Conservation (phyloP, 169 alveolate species). For the Cryptosporidium ubiquitum region DNA sequence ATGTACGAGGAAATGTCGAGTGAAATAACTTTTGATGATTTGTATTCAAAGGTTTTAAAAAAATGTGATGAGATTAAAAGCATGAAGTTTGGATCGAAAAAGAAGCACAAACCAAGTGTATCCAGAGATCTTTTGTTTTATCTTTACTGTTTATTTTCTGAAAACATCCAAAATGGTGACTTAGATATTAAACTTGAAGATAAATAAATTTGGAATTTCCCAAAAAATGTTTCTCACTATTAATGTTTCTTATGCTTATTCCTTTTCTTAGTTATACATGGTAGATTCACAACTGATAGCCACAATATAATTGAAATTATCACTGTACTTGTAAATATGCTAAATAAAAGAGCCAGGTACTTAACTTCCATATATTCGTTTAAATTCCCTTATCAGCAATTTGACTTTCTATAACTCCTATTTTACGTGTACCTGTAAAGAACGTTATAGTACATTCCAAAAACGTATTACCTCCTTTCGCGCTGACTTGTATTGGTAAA, state of each 20-base stretch:
- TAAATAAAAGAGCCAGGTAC: constrained; percentile 3
- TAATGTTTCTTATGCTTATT: neutral
- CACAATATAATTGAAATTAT: constrained; percentile 4
- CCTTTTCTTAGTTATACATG: constrained; percentile 32
- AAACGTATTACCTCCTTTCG: no score
- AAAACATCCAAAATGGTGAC: constrained; percentile 11
- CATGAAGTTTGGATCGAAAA: neutral
- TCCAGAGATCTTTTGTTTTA: constrained; percentile 26
- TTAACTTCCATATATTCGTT: neutral
- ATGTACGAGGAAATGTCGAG: constrained; percentile 71
- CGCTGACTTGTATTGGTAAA: no score
- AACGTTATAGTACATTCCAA: no score
- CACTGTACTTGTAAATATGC: neutral
- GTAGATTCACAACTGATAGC: constrained; percentile 31
- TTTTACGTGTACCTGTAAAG: no score
- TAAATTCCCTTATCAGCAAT: neutral
- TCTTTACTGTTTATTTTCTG: constrained; percentile 14
- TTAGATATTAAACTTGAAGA: neutral
- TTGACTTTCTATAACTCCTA: no score
- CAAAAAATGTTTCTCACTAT: neutral
- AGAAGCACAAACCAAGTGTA: constrained; percentile 16
- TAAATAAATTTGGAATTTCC: no score
- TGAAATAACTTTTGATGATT: neutral
- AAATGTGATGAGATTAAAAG: constrained; percentile 6
- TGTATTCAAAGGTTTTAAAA: neutral